These are phyloP conservation scores for Guillardia theta DNA, from an alignment of 78 protist genomes.

Conservation along the genomic window DNA sequence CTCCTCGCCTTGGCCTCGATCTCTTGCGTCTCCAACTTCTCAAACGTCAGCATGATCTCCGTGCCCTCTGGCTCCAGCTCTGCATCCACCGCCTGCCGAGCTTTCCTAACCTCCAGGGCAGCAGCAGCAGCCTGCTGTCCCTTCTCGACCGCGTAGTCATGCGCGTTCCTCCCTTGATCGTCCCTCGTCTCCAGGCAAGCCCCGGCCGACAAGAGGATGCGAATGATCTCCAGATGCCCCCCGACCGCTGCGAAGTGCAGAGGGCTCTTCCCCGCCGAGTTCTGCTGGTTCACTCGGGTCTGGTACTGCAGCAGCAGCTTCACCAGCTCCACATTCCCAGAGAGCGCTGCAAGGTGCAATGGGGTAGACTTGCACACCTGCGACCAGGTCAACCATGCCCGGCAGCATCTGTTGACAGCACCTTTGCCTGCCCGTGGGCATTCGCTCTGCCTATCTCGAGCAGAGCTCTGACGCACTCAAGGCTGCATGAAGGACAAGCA, in stretches of 20 bases:
- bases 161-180: neutral
- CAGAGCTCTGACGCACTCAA: neutral
- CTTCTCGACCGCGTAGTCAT: neutral
- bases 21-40: neutral
- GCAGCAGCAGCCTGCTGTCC: neutral
- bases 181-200: neutral
- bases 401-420: too few relatives aligned
- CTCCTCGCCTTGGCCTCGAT: neutral
- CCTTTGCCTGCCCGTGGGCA: neutral
- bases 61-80: too few relatives aligned
- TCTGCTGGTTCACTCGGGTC: neutral
- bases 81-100: neutral
- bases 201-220: neutral
- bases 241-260: neutral
- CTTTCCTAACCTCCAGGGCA: neutral
- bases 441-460: neutral
- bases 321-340: neutral
- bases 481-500: too few relatives aligned
- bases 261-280: neutral
- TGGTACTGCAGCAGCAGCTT: conserved; percentile 10
- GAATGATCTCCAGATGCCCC: neutral
- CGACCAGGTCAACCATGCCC: too few relatives aligned
- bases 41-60: conserved; percentile 5
- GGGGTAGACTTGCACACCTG: neutral
- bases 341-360: neutral